Conservation (phyloP, 441 rosid genomes). For the Populus hybrid region DNA sequence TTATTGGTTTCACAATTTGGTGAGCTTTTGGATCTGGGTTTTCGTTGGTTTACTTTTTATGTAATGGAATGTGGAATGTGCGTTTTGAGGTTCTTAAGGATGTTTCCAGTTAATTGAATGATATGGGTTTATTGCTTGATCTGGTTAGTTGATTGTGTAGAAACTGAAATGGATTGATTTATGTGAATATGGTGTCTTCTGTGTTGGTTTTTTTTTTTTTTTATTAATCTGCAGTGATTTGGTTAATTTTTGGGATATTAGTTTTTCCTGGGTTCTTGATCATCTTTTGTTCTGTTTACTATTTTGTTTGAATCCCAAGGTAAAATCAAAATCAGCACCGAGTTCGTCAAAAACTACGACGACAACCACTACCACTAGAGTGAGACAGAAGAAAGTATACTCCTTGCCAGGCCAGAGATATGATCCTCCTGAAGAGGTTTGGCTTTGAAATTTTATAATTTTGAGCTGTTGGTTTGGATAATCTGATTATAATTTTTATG, state of each 20-base stretch:
- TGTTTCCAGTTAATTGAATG: background rate
- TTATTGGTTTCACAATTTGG: constrained; percentile 2
- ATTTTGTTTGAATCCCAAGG: constrained; percentile 16
- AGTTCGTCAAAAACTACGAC: constrained; percentile 49
- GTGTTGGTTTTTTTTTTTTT: background rate
- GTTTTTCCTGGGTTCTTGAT: background rate
- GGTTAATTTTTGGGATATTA: background rate
- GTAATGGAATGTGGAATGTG: background rate
- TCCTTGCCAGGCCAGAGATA: constrained; percentile 75
- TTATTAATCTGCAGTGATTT: background rate
- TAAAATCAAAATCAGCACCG: constrained; percentile 39
- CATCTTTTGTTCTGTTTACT: too few species aligned
- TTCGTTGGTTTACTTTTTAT: background rate
- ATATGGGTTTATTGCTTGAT: background rate
- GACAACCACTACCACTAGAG: constrained; percentile 37
- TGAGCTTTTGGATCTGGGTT: constrained; percentile 5
- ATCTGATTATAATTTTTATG: background rate
- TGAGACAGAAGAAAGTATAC: constrained; percentile 82
- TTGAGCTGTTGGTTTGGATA: constrained; percentile 10
- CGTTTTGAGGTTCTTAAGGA: background rate
- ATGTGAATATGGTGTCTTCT: background rate
- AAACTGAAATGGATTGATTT: background rate
- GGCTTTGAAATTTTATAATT: background rate
- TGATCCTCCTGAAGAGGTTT: constrained; percentile 93
- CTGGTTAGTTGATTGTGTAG: background rate